phyloP scores from a whole-genome alignment of 1,139 yeast genomes.

The Kodamaea sp. region DNA sequence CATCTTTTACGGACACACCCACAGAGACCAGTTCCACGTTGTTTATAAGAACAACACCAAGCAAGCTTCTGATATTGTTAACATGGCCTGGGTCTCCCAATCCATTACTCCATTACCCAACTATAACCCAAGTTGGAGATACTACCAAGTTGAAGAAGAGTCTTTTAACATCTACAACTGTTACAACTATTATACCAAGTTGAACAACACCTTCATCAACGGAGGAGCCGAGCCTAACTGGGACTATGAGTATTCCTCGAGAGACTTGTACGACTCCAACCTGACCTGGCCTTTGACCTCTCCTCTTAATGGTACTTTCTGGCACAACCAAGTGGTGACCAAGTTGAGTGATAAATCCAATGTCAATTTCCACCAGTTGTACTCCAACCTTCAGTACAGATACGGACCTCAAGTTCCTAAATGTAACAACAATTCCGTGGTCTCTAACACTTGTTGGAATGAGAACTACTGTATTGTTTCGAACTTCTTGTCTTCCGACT shows the following conservation, averaged over 20 bases:
- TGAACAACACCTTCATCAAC: constrained; percentile 52
- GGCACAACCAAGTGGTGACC: constrained; percentile 46
- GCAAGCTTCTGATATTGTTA: constrained; percentile 45
- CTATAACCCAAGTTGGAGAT: constrained; percentile 71
- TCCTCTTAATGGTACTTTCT: constrained; percentile 61
- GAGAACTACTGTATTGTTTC: constrained; percentile 47
- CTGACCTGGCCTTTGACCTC: constrained; percentile 50
- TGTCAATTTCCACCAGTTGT: constrained; percentile 46
- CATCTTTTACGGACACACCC: constrained; percentile 73
- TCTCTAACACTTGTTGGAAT: constrained; percentile 37
- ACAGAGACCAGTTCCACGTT: constrained; percentile 64
- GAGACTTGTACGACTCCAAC: constrained; percentile 49
- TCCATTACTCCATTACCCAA: constrained; percentile 60
- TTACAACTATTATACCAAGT: constrained; percentile 53
- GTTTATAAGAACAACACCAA: constrained; percentile 47
- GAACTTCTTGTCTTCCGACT: constrained; percentile 19
- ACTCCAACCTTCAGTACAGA: constrained; percentile 50
- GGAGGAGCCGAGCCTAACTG: constrained; percentile 55
- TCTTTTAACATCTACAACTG: constrained; percentile 65
- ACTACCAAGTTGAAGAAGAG: constrained; percentile 65
- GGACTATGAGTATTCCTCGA: constrained; percentile 56
- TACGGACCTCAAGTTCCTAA: constrained; percentile 51
- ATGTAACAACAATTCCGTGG: constrained; percentile 37
- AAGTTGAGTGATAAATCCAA: constrained; percentile 36
- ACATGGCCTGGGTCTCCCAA: constrained; percentile 66